Evolutionary conservation across 2,329 filamentous ascomycete species (phyloP).

Genomic region (Emmonsiellopsis sp.): DNA sequence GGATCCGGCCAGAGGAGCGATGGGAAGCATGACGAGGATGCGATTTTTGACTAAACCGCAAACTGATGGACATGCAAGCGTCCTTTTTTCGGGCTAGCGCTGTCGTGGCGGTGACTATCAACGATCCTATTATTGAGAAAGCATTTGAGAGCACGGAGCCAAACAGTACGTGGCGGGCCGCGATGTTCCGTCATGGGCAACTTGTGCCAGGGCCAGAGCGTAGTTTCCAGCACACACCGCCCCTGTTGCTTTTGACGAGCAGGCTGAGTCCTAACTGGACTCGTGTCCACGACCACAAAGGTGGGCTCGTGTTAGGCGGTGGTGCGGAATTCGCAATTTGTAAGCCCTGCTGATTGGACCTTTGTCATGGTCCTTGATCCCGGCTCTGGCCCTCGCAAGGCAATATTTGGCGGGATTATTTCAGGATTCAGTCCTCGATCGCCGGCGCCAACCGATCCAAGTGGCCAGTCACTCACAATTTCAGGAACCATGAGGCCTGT

Average conservation of each 20-base stretch:
- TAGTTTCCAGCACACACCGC: constrained; percentile 5
- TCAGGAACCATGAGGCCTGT: background rate
- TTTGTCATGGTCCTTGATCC: background rate
- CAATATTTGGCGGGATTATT: too few relatives aligned
- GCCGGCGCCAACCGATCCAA: background rate
- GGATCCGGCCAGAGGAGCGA: background rate
- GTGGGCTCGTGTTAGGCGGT: background rate
- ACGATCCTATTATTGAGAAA: background rate
- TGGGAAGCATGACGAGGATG: background rate
- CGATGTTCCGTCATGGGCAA: background rate
- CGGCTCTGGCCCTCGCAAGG: too few relatives aligned
- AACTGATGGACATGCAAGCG: background rate
- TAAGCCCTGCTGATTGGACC: background rate
- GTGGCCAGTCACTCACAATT: background rate
- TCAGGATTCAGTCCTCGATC: background rate
- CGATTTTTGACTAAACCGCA: background rate
- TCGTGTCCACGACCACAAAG: background rate
- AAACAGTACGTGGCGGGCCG: constrained; percentile 1
- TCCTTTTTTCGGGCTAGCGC: background rate
- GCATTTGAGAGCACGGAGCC: background rate
- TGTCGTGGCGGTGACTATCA: background rate
- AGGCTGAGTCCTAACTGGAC: background rate
- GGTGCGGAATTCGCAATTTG: background rate
- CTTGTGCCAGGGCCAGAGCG: background rate
- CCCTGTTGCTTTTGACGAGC: background rate